Conservation (phyloP, 192 early-diverging fungal species). For the Umbelopsis isabellina region DNA sequence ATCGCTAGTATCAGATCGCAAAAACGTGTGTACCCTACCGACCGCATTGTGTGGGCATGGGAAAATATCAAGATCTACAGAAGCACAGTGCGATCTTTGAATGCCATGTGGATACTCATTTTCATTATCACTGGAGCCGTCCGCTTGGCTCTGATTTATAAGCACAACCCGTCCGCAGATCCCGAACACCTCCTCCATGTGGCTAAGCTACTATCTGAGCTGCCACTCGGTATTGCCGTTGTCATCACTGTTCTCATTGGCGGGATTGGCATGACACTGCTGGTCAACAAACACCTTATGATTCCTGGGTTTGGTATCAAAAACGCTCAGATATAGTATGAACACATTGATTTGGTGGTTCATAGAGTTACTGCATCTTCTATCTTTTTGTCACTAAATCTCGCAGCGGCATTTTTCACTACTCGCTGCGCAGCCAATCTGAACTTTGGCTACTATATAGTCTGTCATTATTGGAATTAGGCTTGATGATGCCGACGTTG, state of each 20-base stretch:
- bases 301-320: no score
- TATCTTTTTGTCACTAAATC: no score
- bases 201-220: neutral
- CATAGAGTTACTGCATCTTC: no score
- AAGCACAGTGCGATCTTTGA: neutral
- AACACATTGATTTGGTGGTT: no score
- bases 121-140: neutral
- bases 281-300: neutral
- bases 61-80: neutral
- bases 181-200: neutral
- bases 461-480: no score
- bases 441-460: no score
- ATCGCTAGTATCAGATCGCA: neutral
- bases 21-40: neutral
- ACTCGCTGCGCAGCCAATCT: no score
- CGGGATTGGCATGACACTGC: neutral
- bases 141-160: neutral
- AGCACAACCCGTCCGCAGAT: neutral
- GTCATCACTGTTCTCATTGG: neutral
- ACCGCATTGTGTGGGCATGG: constrained; percentile 7
- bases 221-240: neutral
- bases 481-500: no score
- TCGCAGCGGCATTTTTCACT: no score
- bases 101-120: constrained; percentile 5
- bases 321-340: no score